Evolutionary conservation across 441 rosid species (phyloP).

Genomic region (Dalechampia spathulata): DNA sequence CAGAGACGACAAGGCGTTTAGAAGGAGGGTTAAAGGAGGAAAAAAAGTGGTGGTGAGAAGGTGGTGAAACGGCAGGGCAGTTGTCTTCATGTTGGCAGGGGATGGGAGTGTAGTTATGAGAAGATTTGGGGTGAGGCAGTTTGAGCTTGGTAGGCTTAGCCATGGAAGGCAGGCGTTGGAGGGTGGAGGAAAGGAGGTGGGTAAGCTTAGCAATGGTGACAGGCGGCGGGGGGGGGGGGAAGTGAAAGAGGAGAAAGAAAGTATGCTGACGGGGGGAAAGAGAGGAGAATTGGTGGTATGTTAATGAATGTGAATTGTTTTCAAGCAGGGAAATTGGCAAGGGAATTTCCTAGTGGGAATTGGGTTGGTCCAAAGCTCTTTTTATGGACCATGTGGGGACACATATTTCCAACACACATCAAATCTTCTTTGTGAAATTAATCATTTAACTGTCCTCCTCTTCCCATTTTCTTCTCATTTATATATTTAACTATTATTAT

Average conservation of each 20-base stretch:
- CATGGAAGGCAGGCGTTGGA: too few relatives aligned
- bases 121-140: conserved; percentile 12
- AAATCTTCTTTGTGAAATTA: too few relatives aligned
- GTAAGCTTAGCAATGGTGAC: too few relatives aligned
- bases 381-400: not conserved
- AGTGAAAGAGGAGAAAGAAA: not conserved
- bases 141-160: conserved; percentile 19
- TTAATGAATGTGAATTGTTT: conserved; percentile 4
- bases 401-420: not conserved
- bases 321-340: not conserved
- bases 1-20: conserved; percentile 19
- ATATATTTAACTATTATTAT: too few relatives aligned
- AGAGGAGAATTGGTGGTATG: conserved; percentile 19
- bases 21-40: conserved; percentile 4
- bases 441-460: too few relatives aligned
- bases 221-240: too few relatives aligned
- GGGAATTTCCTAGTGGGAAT: conserved; percentile 14
- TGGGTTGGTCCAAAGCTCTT: too few relatives aligned
- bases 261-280: not conserved
- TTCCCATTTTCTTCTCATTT: too few relatives aligned
- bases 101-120: conserved; percentile 30
- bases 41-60: conserved; percentile 1
- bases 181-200: too few relatives aligned
- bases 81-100: conserved; percentile 24
- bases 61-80: conserved; percentile 25